Base-by-base conservation (phyloP, 1,284 basidiomycete genomes). In the Puccinia triticina region DNA sequence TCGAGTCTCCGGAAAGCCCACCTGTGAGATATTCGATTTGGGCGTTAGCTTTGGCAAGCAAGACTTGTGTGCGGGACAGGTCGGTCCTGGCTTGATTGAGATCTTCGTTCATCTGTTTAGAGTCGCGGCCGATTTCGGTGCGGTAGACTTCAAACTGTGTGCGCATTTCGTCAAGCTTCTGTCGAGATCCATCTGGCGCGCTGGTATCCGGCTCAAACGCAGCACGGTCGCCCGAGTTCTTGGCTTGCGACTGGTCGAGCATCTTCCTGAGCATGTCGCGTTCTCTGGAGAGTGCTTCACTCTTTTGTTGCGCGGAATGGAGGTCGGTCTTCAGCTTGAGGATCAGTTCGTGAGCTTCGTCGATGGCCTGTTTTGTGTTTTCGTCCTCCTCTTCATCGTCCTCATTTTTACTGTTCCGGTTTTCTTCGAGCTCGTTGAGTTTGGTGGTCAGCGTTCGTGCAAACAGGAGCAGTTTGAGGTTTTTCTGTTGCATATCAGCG, bases 271-370 rank as follows among this genome's bases (percentile, higher is more conserved):
- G 90, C 77, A 94, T 90, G 85, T 98, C 97, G 3, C 94, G 89
- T 87, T 98, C 96, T 86, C 93, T 92, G 85, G 92, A 90, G 83
- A 93, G 92, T 32, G 93, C 92, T 84, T 92, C 92, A 72, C 93
- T 91, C 82, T 92, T 90, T 59, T 89, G 89, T 66, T 94, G 92
- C 85, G 90, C 90, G 85, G 89, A 90, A 86, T 90, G 91, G 0
- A 98, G 88, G 86, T 95, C 92, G 32, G 90, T 89, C 55, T 92
- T 92, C 43, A 98, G 89, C 40, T 92, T 90, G 83, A 92, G 90
- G 84, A 98, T 94, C 0, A 93, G 92, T 82, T 93, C 91, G 83
- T 94, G 92, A 0, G 96, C 95, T 87, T 98, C 93, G 73, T 90
- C 90, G 18, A 98, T 90, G 0, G 94, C 94, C 83, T 92, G 92